phyloP scores from a whole-genome alignment of 108 stramenopile genomes.

The Craspedostauros australis region DNA sequence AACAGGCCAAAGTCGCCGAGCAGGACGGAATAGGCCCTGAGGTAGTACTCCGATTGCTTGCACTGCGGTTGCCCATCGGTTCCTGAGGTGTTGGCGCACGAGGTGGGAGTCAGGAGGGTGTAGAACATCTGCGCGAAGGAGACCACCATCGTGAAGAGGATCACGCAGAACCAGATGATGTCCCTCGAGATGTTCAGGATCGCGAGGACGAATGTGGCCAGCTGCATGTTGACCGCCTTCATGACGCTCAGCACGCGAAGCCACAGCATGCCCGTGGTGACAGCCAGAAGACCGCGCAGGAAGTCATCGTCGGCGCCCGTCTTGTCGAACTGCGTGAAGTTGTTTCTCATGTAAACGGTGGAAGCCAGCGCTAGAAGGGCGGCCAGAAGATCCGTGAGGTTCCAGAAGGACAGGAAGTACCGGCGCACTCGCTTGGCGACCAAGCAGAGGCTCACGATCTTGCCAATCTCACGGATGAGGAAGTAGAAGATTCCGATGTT shows the following conservation, averaged over 20 bases:
- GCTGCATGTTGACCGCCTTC: conserved; percentile 51
- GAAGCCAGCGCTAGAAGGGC: conserved; percentile 33
- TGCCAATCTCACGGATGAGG: conserved; percentile 53
- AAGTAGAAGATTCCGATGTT: conserved; percentile 59
- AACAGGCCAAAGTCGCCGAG: conserved; percentile 43
- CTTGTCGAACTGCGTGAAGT: conserved; percentile 9
- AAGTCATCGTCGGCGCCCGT: conserved; percentile 15
- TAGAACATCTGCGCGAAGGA: conserved; percentile 57
- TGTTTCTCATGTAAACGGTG: conserved; percentile 32
- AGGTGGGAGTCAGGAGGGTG: conserved; percentile 36
- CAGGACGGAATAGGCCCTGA: conserved; percentile 40
- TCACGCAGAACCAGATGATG: conserved; percentile 53
- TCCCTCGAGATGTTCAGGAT: conserved; percentile 52
- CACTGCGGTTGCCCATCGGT: conserved; percentile 14
- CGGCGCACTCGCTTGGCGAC: conserved; percentile 27
- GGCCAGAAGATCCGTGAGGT: conserved; percentile 40
- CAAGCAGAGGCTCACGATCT: conserved; percentile 32
- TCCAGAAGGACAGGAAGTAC: conserved; percentile 58
- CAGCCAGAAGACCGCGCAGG: conserved; percentile 34
- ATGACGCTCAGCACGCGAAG: conserved; percentile 43
- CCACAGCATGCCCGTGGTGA: conserved; percentile 54
- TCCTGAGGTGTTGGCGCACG: conserved; percentile 28
- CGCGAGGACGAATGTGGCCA: conserved; percentile 52
- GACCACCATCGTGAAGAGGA: conserved; percentile 41
- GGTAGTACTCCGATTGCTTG: conserved; percentile 44